Conservation (phyloP, 2,329 filamentous ascomycete species). For the Hirsutella rhossiliensis region DNA sequence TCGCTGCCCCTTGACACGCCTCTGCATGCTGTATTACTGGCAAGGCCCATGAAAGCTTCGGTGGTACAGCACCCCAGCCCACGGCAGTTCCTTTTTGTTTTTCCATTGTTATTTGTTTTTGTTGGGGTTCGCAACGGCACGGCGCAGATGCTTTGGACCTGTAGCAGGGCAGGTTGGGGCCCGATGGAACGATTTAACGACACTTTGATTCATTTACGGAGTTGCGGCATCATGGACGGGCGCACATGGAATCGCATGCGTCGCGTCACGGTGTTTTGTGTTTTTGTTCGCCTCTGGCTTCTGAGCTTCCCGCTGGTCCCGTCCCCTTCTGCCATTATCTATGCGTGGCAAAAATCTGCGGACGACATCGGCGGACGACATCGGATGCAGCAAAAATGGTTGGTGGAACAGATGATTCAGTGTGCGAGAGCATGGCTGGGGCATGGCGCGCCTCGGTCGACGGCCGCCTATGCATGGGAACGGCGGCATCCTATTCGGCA, state of each 20-base stretch:
- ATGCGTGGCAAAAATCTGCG: neutral
- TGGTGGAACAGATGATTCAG: neutral
- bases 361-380: neutral
- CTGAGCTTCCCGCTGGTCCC: neutral
- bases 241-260: neutral
- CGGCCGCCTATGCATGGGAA: neutral
- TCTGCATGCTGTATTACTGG: neutral
- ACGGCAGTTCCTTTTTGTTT: neutral
- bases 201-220: constrained; percentile 1
- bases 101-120: neutral
- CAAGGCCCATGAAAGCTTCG: neutral
- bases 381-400: neutral
- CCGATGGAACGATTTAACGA: constrained; percentile 2
- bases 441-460: neutral
- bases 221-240: constrained; percentile 1
- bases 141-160: neutral
- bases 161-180: neutral
- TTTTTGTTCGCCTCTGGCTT: neutral
- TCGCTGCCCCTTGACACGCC: neutral
- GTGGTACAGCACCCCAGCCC: neutral
- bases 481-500: neutral
- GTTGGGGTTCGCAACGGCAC: neutral
- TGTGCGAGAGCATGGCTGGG: neutral
- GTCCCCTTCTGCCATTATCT: no score
- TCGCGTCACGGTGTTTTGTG: neutral